Percentiles rank a stretch among this genome's conserved stretches.
phyloP scores from a whole-genome alignment of 2,329 filamentous ascomycete species.

The Ophiostoma novo-ulmi region DNA sequence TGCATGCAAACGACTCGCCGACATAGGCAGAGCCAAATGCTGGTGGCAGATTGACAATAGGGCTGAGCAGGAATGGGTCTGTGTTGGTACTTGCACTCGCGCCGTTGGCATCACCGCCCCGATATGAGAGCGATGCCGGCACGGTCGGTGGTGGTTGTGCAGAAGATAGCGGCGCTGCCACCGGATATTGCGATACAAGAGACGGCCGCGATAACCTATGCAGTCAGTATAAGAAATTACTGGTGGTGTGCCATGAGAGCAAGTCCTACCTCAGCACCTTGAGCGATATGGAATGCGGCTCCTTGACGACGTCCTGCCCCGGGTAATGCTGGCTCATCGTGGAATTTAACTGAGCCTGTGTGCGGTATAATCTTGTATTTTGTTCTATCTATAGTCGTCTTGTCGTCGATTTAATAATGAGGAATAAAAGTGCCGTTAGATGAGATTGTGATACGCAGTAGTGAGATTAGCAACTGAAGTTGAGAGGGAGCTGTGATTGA shows the following conservation, averaged over 20 bases:
- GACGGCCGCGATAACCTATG: conserved; percentile 72
- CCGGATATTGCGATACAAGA: conserved; percentile 64
- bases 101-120: conserved; percentile 26
- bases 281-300: conserved; percentile 72
- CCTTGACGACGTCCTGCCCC: conserved; percentile 57
- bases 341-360: neutral
- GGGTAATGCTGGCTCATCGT: conserved; percentile 55
- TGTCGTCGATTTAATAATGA: neutral
- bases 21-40: conserved; percentile 94
- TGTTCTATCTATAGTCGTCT: neutral
- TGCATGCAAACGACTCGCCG: conserved; percentile 90
- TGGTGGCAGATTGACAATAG: conserved; percentile 74
- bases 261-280: conserved; percentile 61
- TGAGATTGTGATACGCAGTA: neutral
- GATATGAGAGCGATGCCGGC: conserved; percentile 70
- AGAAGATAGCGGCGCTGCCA: conserved; percentile 44
- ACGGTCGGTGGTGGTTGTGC: conserved; percentile 45
- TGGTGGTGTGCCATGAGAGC: neutral
- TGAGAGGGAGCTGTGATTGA: neutral
- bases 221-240: neutral
- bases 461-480: neutral
- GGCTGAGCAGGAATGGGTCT: conserved; percentile 54
- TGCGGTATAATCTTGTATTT: neutral
- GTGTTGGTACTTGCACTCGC: conserved; percentile 41
- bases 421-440: neutral